These are phyloP conservation scores for Penicillium sp. DNA, from an alignment of 2,329 filamentous ascomycete genomes.

Conservation along the genomic window DNA sequence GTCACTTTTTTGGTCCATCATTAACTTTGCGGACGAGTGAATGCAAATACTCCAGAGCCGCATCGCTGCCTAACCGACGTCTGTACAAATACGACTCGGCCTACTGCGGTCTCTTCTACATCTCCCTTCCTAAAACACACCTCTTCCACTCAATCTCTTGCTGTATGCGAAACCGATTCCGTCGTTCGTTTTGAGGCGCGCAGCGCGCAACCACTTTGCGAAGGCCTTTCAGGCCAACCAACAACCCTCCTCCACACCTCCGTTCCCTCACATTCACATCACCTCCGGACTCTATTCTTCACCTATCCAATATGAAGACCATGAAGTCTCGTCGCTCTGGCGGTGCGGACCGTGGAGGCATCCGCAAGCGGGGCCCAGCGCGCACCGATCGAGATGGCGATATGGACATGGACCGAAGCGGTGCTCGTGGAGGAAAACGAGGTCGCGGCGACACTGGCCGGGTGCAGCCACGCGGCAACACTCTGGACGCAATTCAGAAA, in stretches of 20 bases:
- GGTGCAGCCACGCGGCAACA: conserved; percentile 23
- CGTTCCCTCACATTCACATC: not conserved
- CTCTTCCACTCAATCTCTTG: conserved; percentile 3
- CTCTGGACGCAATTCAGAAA: conserved; percentile 37
- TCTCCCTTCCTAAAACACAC: not conserved
- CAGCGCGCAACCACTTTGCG: conserved; percentile 21
- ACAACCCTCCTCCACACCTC: conserved; percentile 2
- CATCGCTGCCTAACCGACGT: conserved; percentile 14
- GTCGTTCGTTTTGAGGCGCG: conserved; percentile 26
- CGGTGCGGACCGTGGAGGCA: conserved; percentile 47
- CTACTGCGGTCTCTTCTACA: not conserved
- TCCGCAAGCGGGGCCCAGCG: conserved; percentile 49
- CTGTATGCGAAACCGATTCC: conserved; percentile 23
- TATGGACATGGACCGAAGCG: conserved; percentile 55
- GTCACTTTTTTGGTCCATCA: conserved; percentile 33
- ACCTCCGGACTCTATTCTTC: not conserved
- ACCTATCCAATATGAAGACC: conserved; percentile 29
- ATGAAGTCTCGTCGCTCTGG: conserved; percentile 32
- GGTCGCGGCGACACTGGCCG: conserved; percentile 33
- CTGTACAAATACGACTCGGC: not conserved
- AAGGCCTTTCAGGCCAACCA: conserved; percentile 4
- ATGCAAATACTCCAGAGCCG: conserved; percentile 7
- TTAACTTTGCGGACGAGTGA: conserved; percentile 1
- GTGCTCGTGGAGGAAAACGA: conserved; percentile 37
- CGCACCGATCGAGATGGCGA: conserved; percentile 61